A percentile compares a stretch with the other conserved stretches of the same genome.
These are phyloP conservation scores for Beauveria varroae DNA, from an alignment of 2,329 filamentous ascomycete species.

Conservation along the genomic window DNA sequence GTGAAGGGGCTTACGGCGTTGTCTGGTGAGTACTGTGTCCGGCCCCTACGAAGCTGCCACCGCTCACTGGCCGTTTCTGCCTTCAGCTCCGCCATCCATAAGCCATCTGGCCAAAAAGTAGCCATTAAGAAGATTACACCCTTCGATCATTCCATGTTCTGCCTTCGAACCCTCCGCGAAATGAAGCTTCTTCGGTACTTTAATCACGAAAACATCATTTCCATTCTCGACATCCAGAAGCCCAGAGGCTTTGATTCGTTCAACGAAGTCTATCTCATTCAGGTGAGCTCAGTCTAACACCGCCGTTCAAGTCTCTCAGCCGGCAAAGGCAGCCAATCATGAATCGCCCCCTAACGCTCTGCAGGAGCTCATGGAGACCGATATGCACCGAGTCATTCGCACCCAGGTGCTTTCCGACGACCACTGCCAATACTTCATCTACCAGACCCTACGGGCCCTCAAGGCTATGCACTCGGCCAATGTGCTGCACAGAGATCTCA, in stretches of 20 bases:
- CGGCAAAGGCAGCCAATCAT: neutral
- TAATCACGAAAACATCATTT: slow-evolving; percentile 99
- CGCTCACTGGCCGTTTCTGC: neutral
- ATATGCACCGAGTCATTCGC: slow-evolving; percentile 98
- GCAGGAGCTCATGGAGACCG: slow-evolving; percentile 97
- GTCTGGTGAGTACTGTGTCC: slow-evolving; percentile 66
- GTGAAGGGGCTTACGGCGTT: slow-evolving; percentile 95
- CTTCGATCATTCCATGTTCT: slow-evolving; percentile 99
- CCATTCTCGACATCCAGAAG: slow-evolving; percentile 97
- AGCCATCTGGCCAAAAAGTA: slow-evolving; percentile 95
- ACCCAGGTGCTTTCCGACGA: slow-evolving; percentile 98
- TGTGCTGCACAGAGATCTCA: slow-evolving; percentile 92
- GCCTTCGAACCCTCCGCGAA: slow-evolving; percentile 88
- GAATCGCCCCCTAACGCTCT: neutral
- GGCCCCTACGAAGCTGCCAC: slow-evolving; percentile 3
- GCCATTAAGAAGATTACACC: slow-evolving; percentile 99
- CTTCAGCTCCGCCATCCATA: slow-evolving; percentile 86
- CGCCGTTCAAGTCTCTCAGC: neutral
- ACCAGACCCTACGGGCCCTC: slow-evolving; percentile 92
- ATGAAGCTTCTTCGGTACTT: slow-evolving; percentile 99
- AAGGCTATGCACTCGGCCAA: slow-evolving; percentile 99
- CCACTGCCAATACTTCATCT: slow-evolving; percentile 99
- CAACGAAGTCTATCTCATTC: slow-evolving; percentile 96
- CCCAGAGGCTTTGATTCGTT: slow-evolving; percentile 93
- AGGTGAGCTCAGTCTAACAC: slow-evolving; percentile 49